These are phyloP conservation scores for Kluyveromyces sp. DNA, from an alignment of 1,139 yeast genomes.

Conservation along the genomic window DNA sequence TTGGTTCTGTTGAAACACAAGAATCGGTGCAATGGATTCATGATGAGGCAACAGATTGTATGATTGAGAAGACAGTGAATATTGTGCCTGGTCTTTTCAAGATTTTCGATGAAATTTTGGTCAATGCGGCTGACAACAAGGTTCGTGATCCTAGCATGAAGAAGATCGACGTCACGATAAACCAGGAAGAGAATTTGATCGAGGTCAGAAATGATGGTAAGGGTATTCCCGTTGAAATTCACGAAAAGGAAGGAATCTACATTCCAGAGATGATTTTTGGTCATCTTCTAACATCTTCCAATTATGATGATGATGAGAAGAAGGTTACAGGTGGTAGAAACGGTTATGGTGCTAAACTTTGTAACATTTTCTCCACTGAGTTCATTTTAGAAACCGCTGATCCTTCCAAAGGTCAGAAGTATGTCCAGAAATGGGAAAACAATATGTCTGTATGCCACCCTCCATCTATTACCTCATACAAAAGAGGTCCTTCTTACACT, in stretches of 20 bases:
- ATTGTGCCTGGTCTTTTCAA: conserved; percentile 95
- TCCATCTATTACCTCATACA: conserved; percentile 59
- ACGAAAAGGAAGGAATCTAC: conserved; percentile 82
- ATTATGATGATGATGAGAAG: conserved; percentile 90
- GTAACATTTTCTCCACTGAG: conserved; percentile 86
- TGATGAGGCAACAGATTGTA: conserved; percentile 59
- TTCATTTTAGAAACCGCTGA: conserved; percentile 90
- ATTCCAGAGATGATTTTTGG: conserved; percentile 97
- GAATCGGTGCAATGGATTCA: conserved; percentile 81
- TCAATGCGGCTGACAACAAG: conserved; percentile 97
- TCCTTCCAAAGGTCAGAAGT: conserved; percentile 49
- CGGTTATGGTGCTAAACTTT: conserved; percentile 95
- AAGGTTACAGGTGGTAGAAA: conserved; percentile 99
- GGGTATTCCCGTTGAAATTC: conserved; percentile 94
- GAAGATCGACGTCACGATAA: conserved; percentile 70
- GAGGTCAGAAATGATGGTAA: conserved; percentile 87
- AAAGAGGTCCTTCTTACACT: conserved; percentile 60
- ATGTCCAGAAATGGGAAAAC: conserved; percentile 76
- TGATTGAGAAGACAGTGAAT: conserved; percentile 63
- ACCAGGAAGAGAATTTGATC: conserved; percentile 65
- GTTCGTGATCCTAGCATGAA: conserved; percentile 91
- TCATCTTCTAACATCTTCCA: conserved; percentile 86
- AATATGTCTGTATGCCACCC: conserved; percentile 77
- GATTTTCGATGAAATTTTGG: conserved; percentile 94
- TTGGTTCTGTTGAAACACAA: conserved; percentile 86